Percentiles rank a stretch among this genome's conserved stretches.
phyloP scores from a whole-genome alignment of 2,329 filamentous ascomycete genomes.

The Phyllosticta ampelicida region DNA sequence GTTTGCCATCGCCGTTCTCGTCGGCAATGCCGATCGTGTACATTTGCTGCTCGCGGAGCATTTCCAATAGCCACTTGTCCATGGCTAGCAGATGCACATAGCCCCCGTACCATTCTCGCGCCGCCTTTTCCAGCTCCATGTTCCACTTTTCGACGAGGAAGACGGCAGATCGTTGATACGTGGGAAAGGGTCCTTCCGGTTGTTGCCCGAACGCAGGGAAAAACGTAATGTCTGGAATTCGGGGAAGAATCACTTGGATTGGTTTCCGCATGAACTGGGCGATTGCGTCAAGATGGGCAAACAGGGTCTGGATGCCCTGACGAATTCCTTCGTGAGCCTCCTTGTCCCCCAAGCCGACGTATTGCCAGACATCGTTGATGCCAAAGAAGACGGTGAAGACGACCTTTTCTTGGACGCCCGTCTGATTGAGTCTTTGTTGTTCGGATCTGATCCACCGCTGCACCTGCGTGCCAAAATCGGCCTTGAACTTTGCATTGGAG shows the following conservation, averaged over 20 bases:
- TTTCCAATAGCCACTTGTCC: slow-evolving; percentile 24
- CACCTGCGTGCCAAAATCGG: slow-evolving; percentile 28
- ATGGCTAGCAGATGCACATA: slow-evolving; percentile 23
- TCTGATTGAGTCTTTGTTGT: slow-evolving; percentile 17
- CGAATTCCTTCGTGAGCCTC: slow-evolving; percentile 22
- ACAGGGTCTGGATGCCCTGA: slow-evolving; percentile 23
- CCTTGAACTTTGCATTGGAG: slow-evolving; percentile 13
- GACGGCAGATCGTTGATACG: slow-evolving; percentile 23
- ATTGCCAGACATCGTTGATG: slow-evolving; percentile 27
- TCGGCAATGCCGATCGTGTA: slow-evolving; percentile 23
- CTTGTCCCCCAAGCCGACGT: slow-evolving; percentile 19
- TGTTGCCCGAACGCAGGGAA: slow-evolving; percentile 22
- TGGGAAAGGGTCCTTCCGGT: slow-evolving; percentile 18
- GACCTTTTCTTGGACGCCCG: slow-evolving; percentile 20
- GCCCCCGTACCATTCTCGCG: slow-evolving; percentile 22
- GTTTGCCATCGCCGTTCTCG: slow-evolving; percentile 21
- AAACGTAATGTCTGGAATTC: slow-evolving; percentile 26
- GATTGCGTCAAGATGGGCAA: slow-evolving; percentile 24
- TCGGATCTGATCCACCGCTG: slow-evolving; percentile 24
- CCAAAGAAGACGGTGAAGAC: slow-evolving; percentile 29
- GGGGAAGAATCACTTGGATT: slow-evolving; percentile 22
- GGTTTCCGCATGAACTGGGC: slow-evolving; percentile 18
- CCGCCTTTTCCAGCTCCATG: slow-evolving; percentile 20
- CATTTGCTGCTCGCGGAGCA: slow-evolving; percentile 24
- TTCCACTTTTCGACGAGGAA: slow-evolving; percentile 28